phyloP scores from a whole-genome alignment of 164 flowering plant species.

The Umbellularia californica region DNA sequence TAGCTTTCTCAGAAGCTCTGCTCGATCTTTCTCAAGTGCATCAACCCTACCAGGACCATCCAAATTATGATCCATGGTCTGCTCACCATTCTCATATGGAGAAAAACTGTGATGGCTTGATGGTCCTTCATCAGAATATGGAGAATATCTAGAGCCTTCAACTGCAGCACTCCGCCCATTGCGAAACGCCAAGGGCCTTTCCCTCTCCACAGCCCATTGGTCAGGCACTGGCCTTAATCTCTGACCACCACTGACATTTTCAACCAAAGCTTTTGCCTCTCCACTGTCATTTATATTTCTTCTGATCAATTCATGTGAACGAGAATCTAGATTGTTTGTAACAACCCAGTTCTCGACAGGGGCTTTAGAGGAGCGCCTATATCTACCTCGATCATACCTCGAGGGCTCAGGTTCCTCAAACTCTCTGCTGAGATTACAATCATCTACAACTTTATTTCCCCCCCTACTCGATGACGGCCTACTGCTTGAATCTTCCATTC shows the following conservation, averaged over 20 bases:
- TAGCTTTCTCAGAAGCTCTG: slow-evolving; percentile 62
- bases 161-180: slow-evolving; percentile 16
- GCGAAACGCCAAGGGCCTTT: slow-evolving; percentile 8
- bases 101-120: slow-evolving; percentile 28
- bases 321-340: slow-evolving; percentile 10
- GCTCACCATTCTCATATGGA: slow-evolving; percentile 23
- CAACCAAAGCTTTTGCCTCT: slow-evolving; percentile 17
- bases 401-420: neutral
- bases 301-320: slow-evolving; percentile 10
- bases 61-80: slow-evolving; percentile 11
- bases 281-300: slow-evolving; percentile 16
- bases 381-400: slow-evolving; percentile 7
- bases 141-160: slow-evolving; percentile 25
- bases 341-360: slow-evolving; percentile 13
- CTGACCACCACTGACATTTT: slow-evolving; percentile 12
- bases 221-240: slow-evolving; percentile 5
- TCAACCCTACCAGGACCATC: slow-evolving; percentile 28
- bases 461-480: slow-evolving; percentile 21
- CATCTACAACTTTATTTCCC: slow-evolving; percentile 6
- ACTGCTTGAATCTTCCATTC: slow-evolving; percentile 7
- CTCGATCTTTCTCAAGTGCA: slow-evolving; percentile 53
- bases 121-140: slow-evolving; percentile 37
- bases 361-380: slow-evolving; percentile 12
- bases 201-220: slow-evolving; percentile 1
- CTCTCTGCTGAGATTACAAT: slow-evolving; percentile 4